Base-by-base conservation (phyloP, 352 stramenopile genomes). In the Phytophthora citricola region DNA sequence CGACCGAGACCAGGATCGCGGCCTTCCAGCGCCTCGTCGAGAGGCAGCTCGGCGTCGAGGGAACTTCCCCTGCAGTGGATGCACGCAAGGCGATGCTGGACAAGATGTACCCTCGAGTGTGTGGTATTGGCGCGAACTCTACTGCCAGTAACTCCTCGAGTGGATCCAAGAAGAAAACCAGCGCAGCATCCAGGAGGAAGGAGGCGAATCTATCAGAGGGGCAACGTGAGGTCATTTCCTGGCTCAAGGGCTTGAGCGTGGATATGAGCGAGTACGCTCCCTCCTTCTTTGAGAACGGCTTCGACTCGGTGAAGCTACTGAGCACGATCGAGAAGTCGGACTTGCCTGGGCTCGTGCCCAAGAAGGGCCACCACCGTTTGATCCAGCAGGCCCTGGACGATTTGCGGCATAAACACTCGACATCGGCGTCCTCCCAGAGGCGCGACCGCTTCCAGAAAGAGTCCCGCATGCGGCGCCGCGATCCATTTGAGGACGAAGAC, bases 221-320 rank as follows among this genome's bases (percentile, higher is more conserved):
- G 29, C 85, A 96, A 61, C 83, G 86, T 12, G 88, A 96, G 51
- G 88, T 96, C 7, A 15, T 96, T 4, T 78, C 84, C 51, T 96
- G 88, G 88, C 77, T 96, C 6, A 51, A 69, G 65, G 66, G 73
- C 2, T 67, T 96, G 14, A 82, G 81, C 14, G 83, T 92, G 6
- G 85, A 94, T 58, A 96, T 96, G 88, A 93, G 85, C 27, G 75
- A 88, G 48, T 96, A 96, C 58, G 83, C 78, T n/a, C 72, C 75
- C 12, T 77, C 86, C 26, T 94, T 96, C 60, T 94, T 96, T 40
- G 88, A 94, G 47, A 94, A 96, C 51, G 86, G 88, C 1, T 96
- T 96, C 45, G 88, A 96, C 56, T 94, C 86, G 50, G 88, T 96
- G 56, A 93, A 96, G 66, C 69, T 94, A 24, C 69, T 96, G 9